Conservation (phyloP, 2,329 filamentous ascomycete genomes). For the Beauveria rudraprayagi region DNA sequence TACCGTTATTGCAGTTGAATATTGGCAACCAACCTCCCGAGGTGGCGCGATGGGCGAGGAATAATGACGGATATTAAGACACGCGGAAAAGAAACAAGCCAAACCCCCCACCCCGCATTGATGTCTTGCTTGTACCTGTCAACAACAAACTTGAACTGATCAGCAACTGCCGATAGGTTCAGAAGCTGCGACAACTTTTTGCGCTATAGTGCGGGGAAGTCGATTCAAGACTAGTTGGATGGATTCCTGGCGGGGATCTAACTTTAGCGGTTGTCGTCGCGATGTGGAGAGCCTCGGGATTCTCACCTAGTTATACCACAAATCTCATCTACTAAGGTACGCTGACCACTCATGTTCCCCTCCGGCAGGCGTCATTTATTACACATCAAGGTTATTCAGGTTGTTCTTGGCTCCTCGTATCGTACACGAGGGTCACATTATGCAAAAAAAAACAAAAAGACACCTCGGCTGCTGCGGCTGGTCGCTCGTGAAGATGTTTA, state of each 20-base stretch:
- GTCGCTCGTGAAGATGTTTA: background rate
- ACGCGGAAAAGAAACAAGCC: background rate
- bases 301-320: background rate
- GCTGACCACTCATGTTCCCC: background rate
- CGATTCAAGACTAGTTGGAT: background rate
- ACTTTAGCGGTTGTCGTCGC: background rate
- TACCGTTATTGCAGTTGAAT: background rate
- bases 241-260: background rate
- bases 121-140: background rate
- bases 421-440: background rate
- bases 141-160: background rate
- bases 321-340: background rate
- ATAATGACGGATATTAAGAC: background rate
- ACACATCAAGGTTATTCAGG: background rate
- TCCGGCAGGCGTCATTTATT: background rate
- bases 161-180: constrained; percentile 1
- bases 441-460: background rate
- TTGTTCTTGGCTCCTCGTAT: background rate
- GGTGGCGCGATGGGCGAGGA: background rate
- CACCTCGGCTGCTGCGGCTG: constrained; percentile 1
- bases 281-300: constrained; percentile 3
- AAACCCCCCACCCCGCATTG: background rate
- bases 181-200: background rate
- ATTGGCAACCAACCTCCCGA: background rate
- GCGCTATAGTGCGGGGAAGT: background rate